Base-by-base conservation (phyloP, 225 moss, liverwort and hornwort genomes). In the Ulota crispa region DNA sequence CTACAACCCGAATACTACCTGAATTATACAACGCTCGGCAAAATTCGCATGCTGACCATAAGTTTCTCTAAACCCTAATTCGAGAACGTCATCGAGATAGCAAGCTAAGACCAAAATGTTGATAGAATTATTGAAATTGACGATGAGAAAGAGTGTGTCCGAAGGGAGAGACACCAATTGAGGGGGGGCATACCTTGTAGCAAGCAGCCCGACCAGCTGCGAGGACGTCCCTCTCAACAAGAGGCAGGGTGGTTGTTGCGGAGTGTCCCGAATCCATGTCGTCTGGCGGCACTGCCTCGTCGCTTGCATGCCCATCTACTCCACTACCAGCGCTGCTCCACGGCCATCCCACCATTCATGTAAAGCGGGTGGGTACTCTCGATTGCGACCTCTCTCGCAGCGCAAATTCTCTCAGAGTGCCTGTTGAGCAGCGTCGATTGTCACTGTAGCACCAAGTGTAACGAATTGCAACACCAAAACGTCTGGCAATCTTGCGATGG, bases 151-250 rank as follows among this genome's bases (percentile, higher is more conserved):
- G 26, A 45, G 28, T 19, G 27, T 20, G 63, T 11, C 45, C 19
- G 52, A 68, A 55, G 53, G 21, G 24, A 23, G 55, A 67, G 56
- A 79, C 39, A 52, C 4, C 60, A 72, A 47, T 30, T 36, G 60
- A 30, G 19, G 60, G 30, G 19, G n/a, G 34, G 11, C 47, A 37
- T n/a, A 94, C 94, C 92, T 91, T 91, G 72, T 94, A 94, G 82
- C 94, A 94, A 55, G 92, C 92, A 73, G 84, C 80, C 60, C 94
- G 91, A 50, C 94, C 94, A 32, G 91, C 88, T 30, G 94, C 94
- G 34, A 94, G 87, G 45, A 94, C 92, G 21, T 91, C 92, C 78
- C 85, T 88, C 82, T 88, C 90, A 6, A 90, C 86, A 13, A 68
- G 77, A 68, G 82, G 67, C 73, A 78, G 73, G 5, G 15, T 54